Evolutionary conservation across 768 basidiomycete genomes (phyloP).

Genomic region (Pisolithus marmoratus): DNA sequence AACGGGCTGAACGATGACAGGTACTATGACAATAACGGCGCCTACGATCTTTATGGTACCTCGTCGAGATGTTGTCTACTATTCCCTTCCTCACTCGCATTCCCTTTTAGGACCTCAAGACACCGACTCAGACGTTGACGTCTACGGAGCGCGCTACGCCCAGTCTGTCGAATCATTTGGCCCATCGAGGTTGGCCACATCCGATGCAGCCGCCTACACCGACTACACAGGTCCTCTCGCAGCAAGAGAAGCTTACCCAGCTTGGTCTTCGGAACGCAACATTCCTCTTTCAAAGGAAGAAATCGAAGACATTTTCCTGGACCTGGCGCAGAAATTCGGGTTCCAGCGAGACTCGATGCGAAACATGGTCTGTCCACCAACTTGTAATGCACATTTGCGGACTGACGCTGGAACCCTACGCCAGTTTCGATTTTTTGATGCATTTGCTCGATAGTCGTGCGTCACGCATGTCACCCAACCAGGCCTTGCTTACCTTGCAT

Average conservation of each 20-base stretch:
- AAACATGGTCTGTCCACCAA: constrained; percentile 65
- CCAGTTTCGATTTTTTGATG: constrained; percentile 97
- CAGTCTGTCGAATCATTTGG: constrained; percentile 74
- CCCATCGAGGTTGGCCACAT: constrained; percentile 51
- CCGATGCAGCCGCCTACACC: constrained; percentile 69
- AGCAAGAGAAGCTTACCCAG: constrained; percentile 82
- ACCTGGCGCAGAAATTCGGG: constrained; percentile 97
- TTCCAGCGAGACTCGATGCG: constrained; percentile 95
- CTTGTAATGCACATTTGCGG: constrained; percentile 8
- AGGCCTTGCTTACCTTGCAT: constrained; percentile 91
- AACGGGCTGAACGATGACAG: constrained; percentile 38
- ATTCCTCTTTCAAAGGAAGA: constrained; percentile 99
- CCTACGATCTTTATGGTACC: constrained; percentile 63
- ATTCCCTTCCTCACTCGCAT: constrained; percentile 8
- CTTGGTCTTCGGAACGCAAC: constrained; percentile 87
- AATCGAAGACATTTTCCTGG: constrained; percentile 97
- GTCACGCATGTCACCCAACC: constrained; percentile 94
- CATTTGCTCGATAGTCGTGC: constrained; percentile 94
- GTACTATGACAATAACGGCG: constrained; percentile 55
- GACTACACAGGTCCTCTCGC: constrained; percentile 54
- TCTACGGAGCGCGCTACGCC: constrained; percentile 63
- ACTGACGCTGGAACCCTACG: constrained; percentile 6
- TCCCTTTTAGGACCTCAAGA: constrained; percentile 59
- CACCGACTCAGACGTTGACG: constrained; percentile 77
- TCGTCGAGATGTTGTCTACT: constrained; percentile 1